Conservation (phyloP, 148 eudicot genomes). For the Rhododendron griersonianum region DNA sequence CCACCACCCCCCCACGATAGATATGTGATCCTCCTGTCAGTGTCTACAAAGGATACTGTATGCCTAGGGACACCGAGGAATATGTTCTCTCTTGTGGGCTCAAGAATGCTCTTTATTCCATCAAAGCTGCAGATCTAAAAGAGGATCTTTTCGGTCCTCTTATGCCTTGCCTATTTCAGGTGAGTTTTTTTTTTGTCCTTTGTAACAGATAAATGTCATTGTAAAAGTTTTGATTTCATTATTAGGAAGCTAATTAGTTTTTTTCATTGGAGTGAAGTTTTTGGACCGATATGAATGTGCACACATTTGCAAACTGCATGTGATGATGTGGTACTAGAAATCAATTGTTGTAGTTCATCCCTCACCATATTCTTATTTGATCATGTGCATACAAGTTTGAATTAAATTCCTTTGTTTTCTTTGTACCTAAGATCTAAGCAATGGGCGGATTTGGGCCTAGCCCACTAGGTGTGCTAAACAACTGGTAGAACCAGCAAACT, state of each 20-base stretch:
- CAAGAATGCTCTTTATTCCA: conserved; percentile 74
- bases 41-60: conserved; percentile 65
- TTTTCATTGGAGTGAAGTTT: neutral
- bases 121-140: conserved; percentile 74
- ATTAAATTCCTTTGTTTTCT: neutral
- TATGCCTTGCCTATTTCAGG: conserved; percentile 66
- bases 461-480: neutral
- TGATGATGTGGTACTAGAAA: neutral
- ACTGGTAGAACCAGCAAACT: neutral
- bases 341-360: neutral
- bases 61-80: conserved; percentile 68
- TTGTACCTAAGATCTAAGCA: neutral
- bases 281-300: neutral
- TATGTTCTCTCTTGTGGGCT: conserved; percentile 68
- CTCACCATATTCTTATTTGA: neutral
- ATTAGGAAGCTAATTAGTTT: neutral
- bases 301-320: neutral
- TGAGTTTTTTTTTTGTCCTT: conserved; percentile 5
- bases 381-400: neutral
- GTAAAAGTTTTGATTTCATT: neutral
- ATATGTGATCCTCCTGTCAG: conserved; percentile 79
- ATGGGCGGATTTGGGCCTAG: neutral
- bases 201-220: neutral
- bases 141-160: conserved; percentile 73
- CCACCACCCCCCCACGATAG: conserved; percentile 27